These are phyloP conservation scores for Eutypa lata DNA, from an alignment of 2,329 filamentous ascomycete species.

Conservation along the genomic window DNA sequence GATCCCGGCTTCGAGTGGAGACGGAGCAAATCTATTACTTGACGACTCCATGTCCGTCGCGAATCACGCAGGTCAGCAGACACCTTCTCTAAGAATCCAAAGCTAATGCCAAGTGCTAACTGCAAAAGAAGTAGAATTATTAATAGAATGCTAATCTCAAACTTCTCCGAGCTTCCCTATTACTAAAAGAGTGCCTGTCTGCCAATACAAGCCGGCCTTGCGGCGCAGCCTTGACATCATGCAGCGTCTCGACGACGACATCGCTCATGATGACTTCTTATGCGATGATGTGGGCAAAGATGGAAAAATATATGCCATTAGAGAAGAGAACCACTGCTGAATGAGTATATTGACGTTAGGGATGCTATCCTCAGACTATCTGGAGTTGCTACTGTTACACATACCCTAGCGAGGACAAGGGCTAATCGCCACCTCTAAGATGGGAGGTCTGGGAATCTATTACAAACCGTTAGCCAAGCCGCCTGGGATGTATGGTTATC, in stretches of 20 bases:
- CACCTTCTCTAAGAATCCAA: neutral
- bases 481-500: no score
- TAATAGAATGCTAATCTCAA: neutral
- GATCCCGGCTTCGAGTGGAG: slow-evolving; percentile 11
- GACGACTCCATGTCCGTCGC: neutral
- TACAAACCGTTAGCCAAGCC: no score
- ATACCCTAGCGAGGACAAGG: no score
- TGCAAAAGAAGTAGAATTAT: neutral
- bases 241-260: neutral
- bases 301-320: no score
- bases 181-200: neutral
- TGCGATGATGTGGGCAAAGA: neutral
- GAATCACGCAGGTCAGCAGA: neutral
- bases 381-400: no score
- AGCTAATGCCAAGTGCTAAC: neutral
- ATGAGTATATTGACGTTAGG: no score
- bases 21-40: neutral
- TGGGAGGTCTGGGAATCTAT: no score
- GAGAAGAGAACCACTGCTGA: no score
- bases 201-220: neutral
- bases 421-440: no score
- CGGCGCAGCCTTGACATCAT: neutral
- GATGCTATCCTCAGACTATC: no score
- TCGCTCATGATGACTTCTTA: neutral
- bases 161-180: neutral